Conservation (phyloP, 1,284 basidiomycete genomes). For the Irpex sp. region DNA sequence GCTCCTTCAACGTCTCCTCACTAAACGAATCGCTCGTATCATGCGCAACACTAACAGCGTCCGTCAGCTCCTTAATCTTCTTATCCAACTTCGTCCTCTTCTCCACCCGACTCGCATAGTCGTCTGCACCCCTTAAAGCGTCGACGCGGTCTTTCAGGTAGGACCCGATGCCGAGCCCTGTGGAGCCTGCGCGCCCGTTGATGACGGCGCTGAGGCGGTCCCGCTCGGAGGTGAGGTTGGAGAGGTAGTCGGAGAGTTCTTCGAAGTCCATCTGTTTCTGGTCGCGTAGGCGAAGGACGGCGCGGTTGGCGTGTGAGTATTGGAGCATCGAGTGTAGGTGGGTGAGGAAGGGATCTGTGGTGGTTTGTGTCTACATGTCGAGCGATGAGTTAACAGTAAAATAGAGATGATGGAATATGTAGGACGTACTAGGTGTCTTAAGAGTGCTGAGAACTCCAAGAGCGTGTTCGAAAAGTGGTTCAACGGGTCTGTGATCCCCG, state of each 20-base stretch:
- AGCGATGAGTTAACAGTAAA: not conserved
- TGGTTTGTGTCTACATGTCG: slow-evolving; percentile 66
- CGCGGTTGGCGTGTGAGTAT: slow-evolving; percentile 87
- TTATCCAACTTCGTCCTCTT: slow-evolving; percentile 89
- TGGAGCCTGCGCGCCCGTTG: slow-evolving; percentile 76
- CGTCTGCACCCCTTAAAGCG: slow-evolving; percentile 86
- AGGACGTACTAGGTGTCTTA: slow-evolving; percentile 72
- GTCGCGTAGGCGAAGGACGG: slow-evolving; percentile 91
- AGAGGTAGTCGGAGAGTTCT: slow-evolving; percentile 93
- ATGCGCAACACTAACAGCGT: slow-evolving; percentile 92
- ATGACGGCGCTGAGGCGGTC: slow-evolving; percentile 88
- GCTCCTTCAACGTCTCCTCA: slow-evolving; percentile 89
- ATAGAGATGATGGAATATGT: not conserved
- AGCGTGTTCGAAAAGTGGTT: slow-evolving; percentile 96
- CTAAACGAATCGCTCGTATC: slow-evolving; percentile 96
- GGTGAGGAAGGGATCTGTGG: slow-evolving; percentile 83
- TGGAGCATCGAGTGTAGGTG: slow-evolving; percentile 87
- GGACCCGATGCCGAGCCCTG: slow-evolving; percentile 79
- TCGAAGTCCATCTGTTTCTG: slow-evolving; percentile 99
- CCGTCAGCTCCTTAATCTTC: slow-evolving; percentile 97
- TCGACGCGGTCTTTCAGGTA: slow-evolving; percentile 96
- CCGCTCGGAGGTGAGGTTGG: slow-evolving; percentile 86
- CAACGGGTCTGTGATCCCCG: slow-evolving; percentile 94
- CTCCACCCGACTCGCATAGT: slow-evolving; percentile 89
- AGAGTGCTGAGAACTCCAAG: slow-evolving; percentile 84